Evolutionary conservation across 768 basidiomycete species (phyloP), one percentile per base, ranked within the genome.

Genomic region (Amanita polypyramis): DNA sequence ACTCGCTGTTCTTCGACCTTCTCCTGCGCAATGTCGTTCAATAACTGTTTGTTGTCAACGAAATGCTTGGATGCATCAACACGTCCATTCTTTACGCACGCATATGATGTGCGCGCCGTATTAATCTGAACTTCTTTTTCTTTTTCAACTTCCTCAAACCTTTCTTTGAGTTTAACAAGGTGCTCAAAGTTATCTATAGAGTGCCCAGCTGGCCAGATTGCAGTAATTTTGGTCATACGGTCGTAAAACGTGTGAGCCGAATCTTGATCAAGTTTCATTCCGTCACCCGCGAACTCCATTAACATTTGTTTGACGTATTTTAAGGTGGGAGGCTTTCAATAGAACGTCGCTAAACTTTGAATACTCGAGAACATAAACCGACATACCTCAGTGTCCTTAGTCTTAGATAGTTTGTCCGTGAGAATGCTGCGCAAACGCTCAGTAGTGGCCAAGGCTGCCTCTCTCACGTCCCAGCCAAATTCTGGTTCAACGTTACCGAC

Each of bases 401-500:
- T n/a, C 11, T 7, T 21, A n/a, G 51, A 45, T 32, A 61, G 35
- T 2, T 19, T 36, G 1, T n/a, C 34, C 36, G 47, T 51, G 11
- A 56, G 49, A n/a, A 25, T 47, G 23, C n/a, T 39, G n/a, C 33
- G 36, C 20, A 61, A 38, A 2, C 38, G 17, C 6, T 42, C 19
- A 15, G 50, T 53, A 1, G 56, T 49, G 19, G 47, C 17, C 10
- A 58, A n/a, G 2, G 60, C 60, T 10, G 30, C 32, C 25, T 30
- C 35, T 9, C 57, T 53, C 8, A 53, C 46, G 6, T 39, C 40
- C 57, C 57, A 61, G 10, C 53, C 57, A 20, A 47, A 30, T 38
- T 58, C 58, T n/a, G 58, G 49, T 38, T 62, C 54, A 2, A 45
- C 34, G 34, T 56, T 60, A 11, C 54, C 54, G 41, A 60, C 58